Base-by-base conservation (phyloP, 2,329 filamentous ascomycete genomes). In the Penicillium sp. region DNA sequence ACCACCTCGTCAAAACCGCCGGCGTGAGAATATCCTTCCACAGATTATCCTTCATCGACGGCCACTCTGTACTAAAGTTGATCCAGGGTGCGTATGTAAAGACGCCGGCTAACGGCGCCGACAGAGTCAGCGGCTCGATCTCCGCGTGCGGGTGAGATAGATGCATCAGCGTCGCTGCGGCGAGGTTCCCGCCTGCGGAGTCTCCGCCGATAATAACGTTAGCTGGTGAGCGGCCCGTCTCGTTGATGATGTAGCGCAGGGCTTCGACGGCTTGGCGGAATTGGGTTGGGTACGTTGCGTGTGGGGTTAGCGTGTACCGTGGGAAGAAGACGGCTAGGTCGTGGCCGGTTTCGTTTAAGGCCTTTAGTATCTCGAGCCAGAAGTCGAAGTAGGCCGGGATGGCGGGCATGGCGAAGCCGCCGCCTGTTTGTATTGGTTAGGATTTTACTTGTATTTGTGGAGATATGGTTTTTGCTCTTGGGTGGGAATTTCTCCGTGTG, bases 11-110 rank as follows among this genome's bases (percentile, higher is more conserved):
- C 17, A 78, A 71, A 0, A 69, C 63, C 0, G 59, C 60, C 0
- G 62, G 58, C 15, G 76, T 70, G 29, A 86, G 72, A 52, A 81
- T 68, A 68, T 86, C 84, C 61, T 78, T 81, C 42, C 76, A 73
- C 4, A 69, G 72, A 60, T 85, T 84, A 7, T 68, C 64, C 21
- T 66, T 63, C 51, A 77, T 78, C 5, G 78, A 77, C 1, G 73
- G 67, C 35, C 77, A 74, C 15, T 76, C 66, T 0, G 70, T 71
- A 31, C 69, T 68, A 66, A 85, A 83, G 17, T 76, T 78, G 5
- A 78, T 69, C 85, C 85, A 88, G 0, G 85, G 84, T 1, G 78
- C 81, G 38, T 85, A 78, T 0, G 83, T 74, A 27, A 86, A 67
- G 0, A 78, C 74, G 1, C 77, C 83, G 2, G 68, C 69, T 35